Evolutionary conservation across 768 basidiomycete genomes (phyloP).

Genomic region (Phlegmacium glaucopus): DNA sequence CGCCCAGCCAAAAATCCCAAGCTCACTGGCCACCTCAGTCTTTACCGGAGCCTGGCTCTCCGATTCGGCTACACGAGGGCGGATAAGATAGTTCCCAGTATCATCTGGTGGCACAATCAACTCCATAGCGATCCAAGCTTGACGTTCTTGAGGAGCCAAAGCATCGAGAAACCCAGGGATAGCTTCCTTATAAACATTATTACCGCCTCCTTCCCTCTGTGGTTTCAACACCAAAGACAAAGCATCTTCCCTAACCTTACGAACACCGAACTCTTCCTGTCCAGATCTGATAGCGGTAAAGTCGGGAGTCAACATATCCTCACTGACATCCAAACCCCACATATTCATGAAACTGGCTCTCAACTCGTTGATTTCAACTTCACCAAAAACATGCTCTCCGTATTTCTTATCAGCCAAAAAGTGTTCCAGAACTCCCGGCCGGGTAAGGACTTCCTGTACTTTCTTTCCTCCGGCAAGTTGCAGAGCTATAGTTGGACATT

Average conservation of each 20-base stretch:
- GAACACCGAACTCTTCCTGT: constrained; percentile 39
- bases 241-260: constrained; percentile 47
- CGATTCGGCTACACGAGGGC: constrained; percentile 49
- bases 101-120: constrained; percentile 78
- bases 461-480: constrained; percentile 98
- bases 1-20: constrained; percentile 90
- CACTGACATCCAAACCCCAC: constrained; percentile 71
- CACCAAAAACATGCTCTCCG: constrained; percentile 26
- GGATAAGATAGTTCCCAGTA: constrained; percentile 70
- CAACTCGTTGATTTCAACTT: constrained; percentile 47
- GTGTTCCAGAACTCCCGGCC: constrained; percentile 66
- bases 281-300: constrained; percentile 20
- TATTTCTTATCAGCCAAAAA: constrained; percentile 54
- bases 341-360: constrained; percentile 84
- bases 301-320: constrained; percentile 32
- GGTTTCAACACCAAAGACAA: constrained; percentile 84
- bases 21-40: constrained; percentile 78
- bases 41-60: constrained; percentile 39
- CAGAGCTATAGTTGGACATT: constrained; percentile 86
- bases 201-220: constrained; percentile 97
- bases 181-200: constrained; percentile 85
- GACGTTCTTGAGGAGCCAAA: constrained; percentile 57
- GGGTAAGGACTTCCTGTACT: constrained; percentile 83
- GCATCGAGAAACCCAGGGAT: constrained; percentile 75
- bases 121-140: constrained; percentile 96